Evolutionary conservation across 768 basidiomycete genomes (phyloP).

Genomic region (Rhodotorula sphaerocarpa): DNA sequence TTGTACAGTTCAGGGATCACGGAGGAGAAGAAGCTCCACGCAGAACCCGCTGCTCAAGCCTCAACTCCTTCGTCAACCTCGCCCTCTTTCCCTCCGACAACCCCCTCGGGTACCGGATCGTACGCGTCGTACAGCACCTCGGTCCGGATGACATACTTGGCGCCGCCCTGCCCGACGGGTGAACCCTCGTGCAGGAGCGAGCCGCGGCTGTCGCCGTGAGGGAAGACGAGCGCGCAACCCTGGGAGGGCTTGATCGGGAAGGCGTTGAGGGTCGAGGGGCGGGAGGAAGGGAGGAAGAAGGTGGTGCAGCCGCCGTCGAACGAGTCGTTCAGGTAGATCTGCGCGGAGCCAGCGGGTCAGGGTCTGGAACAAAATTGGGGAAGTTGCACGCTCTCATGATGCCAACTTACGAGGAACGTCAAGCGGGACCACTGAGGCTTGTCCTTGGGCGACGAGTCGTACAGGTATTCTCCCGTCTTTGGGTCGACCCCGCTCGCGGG

Average conservation of each 20-base stretch:
- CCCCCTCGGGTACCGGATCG: background rate
- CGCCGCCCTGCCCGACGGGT: slow-evolving; percentile 23
- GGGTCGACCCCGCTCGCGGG: slow-evolving; percentile 50
- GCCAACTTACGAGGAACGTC: slow-evolving; percentile 24
- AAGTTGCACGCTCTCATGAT: too few relatives aligned
- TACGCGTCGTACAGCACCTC: slow-evolving; percentile 9
- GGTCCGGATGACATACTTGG: slow-evolving; percentile 34
- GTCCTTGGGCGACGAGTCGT: slow-evolving; percentile 45
- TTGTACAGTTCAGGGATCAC: too few relatives aligned
- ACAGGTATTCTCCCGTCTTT: slow-evolving; percentile 48
- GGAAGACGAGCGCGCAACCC: slow-evolving; percentile 52
- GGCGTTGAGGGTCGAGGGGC: slow-evolving; percentile 49
- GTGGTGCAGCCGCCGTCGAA: slow-evolving; percentile 52
- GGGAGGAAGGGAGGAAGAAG: slow-evolving; percentile 51
- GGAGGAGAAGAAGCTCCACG: too few relatives aligned
- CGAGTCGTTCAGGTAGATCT: slow-evolving; percentile 52
- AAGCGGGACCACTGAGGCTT: slow-evolving; percentile 31
- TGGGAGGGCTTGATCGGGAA: slow-evolving; percentile 50
- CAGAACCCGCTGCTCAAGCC: too few relatives aligned
- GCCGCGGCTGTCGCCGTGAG: slow-evolving; percentile 27
- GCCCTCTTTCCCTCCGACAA: background rate
- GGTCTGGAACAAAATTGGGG: slow-evolving; percentile 19
- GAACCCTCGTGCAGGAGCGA: slow-evolving; percentile 30
- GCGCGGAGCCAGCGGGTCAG: slow-evolving; percentile 1
- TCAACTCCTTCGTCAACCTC: background rate